Base-by-base conservation (phyloP, 2,329 filamentous ascomycete species). In the Sporothrix phasma region DNA sequence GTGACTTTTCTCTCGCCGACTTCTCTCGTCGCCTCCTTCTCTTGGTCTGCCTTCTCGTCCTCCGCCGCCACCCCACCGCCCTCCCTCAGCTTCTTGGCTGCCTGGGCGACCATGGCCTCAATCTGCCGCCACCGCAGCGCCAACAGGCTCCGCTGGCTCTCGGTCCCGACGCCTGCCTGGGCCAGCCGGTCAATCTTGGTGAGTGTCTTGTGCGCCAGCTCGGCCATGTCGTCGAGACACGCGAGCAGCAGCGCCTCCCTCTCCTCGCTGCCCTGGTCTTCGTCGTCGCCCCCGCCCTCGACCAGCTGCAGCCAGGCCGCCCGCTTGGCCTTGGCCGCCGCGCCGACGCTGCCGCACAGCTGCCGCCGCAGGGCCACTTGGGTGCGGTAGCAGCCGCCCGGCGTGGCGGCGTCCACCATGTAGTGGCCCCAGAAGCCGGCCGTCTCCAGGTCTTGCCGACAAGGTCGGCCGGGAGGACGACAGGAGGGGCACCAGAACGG, bases 401-500 rank as follows among this genome's bases (percentile, higher is more conserved):
- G 66, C 2, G 69, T 70, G 45, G 63, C 63, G n/a, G 68, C 66
- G 63, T 70, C 69, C 29, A 70, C 53, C 68, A 69, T 68, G 66
- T 70, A 70, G 56, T 60, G 47, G 29, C 69, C 69, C 7, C 68
- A 64, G 26, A 70, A 70, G 61, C 66, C 67, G 63, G 54, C 63
- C 11, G 51, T 66, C 19, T 64, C 66, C 11, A 70, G 64, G 29
- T 69, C 68, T 49, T 63, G 15, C 62, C 37, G 22, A 58, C 22
- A 19, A 58, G 26, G 54, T 58, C 54, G 3, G 54, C 13, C 51
- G 56, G 15, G 49, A 43, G 19, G 39, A 26, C 2, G 64, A 13
- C 3, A 69, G 65, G 3, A 60, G 65, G 24, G 76, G 74, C 41
- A 79, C 73, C 46, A 83, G 61, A 51, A 74, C 75, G 2, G 76